phyloP scores from a whole-genome alignment of 225 moss, liverwort and hornwort species.

The Marchantia polymorpha region DNA sequence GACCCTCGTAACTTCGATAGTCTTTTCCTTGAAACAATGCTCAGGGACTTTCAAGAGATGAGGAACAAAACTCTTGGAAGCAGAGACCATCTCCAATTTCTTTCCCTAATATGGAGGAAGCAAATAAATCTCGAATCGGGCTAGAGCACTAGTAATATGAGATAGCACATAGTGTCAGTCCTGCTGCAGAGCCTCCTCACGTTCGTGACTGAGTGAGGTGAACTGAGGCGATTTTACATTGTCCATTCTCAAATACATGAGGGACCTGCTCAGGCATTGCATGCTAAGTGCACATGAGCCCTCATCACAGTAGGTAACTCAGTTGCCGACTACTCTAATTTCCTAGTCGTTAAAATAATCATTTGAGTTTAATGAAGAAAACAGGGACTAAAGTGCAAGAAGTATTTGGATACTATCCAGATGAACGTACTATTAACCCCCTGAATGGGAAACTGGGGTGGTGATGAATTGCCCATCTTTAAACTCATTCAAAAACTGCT shows the following conservation, averaged over 20 bases:
- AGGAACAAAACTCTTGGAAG: slow-evolving; percentile 12
- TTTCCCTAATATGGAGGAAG: neutral
- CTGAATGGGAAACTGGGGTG: slow-evolving; percentile 92
- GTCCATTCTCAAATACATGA: slow-evolving; percentile 14
- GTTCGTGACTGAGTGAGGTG: neutral
- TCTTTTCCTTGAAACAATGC: neutral
- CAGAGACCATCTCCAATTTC: neutral
- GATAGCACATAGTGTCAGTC: neutral
- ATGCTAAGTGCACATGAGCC: slow-evolving; percentile 4
- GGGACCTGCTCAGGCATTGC: slow-evolving; percentile 9
- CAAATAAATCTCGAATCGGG: neutral
- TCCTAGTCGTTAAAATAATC: slow-evolving; percentile 1
- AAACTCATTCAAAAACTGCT: slow-evolving; percentile 93
- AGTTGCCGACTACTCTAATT: slow-evolving; percentile 16
- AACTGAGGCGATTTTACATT: neutral
- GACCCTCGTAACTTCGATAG: neutral
- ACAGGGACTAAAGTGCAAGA: slow-evolving; percentile 6
- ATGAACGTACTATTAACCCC: slow-evolving; percentile 45
- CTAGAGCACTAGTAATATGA: neutral
- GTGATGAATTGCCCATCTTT: slow-evolving; percentile 79
- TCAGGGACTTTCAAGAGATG: neutral
- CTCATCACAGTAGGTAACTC: neutral
- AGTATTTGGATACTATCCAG: neutral
- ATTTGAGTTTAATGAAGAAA: neutral
- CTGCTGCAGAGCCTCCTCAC: neutral